These are phyloP conservation scores for Aspergillus steynii DNA, from an alignment of 495 filamentous ascomycete genomes.

Conservation along the genomic window DNA sequence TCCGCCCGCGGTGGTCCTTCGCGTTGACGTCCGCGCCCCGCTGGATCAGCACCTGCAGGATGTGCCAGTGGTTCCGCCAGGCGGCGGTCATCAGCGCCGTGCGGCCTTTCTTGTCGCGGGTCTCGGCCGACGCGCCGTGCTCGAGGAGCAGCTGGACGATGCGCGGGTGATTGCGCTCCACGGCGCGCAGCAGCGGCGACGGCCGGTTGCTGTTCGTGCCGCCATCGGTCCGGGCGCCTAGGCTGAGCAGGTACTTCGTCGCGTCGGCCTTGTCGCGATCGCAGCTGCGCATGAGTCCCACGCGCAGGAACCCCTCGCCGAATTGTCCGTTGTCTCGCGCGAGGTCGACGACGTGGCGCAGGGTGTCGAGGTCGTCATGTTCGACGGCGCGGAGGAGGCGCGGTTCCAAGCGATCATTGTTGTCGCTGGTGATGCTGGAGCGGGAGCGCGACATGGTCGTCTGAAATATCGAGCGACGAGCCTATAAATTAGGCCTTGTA, in stretches of 20 bases:
- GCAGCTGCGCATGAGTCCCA: constrained; percentile 50
- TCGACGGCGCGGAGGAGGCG: constrained; percentile 54
- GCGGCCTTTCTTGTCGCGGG: constrained; percentile 47
- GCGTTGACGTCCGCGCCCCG: constrained; percentile 53
- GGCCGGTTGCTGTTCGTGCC: constrained; percentile 29
- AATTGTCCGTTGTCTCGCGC: constrained; percentile 46
- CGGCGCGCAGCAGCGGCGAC: constrained; percentile 50
- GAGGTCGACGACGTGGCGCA: constrained; percentile 37
- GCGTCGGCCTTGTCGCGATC: constrained; percentile 46
- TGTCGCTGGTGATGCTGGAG: constrained; percentile 43
- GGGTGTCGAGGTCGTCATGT: constrained; percentile 38
- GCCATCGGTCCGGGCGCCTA: constrained; percentile 46
- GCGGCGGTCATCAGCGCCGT: constrained; percentile 63
- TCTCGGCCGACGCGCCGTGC: constrained; percentile 41
- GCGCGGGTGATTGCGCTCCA: constrained; percentile 50
- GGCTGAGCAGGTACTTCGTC: constrained; percentile 45
- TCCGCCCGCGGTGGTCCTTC: constrained; percentile 35
- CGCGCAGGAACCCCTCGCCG: constrained; percentile 50
- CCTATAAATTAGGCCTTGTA: neutral
- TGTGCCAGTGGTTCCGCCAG: constrained; percentile 53
- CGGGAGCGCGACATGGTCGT: constrained; percentile 36
- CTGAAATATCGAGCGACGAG: neutral
- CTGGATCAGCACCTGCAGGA: constrained; percentile 49
- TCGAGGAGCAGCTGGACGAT: constrained; percentile 49
- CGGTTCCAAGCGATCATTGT: constrained; percentile 52